Evolutionary conservation across 1,284 basidiomycete genomes (phyloP).

Genomic region (Apiotrichum brassicae): DNA sequence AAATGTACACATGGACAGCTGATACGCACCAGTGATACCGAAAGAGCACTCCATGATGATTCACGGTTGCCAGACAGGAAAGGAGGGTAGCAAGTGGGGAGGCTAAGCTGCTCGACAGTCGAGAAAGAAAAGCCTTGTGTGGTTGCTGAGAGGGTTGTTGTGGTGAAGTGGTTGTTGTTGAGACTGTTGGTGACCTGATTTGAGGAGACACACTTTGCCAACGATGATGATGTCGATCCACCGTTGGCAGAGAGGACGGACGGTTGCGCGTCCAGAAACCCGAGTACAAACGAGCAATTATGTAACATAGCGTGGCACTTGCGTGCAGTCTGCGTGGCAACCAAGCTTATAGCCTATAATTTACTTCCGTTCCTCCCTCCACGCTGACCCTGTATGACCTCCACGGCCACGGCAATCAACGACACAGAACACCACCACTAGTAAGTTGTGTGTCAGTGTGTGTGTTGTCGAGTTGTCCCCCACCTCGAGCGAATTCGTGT

Average conservation of each 20-base stretch:
- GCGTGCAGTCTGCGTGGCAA: too few relatives aligned
- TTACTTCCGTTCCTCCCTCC: too few relatives aligned
- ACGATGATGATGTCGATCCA: background rate
- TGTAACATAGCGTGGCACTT: too few relatives aligned
- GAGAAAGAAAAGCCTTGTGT: background rate
- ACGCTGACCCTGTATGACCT: too few relatives aligned
- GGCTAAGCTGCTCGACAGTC: background rate
- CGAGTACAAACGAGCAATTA: too few relatives aligned
- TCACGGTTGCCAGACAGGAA: background rate
- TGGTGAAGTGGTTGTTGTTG: background rate
- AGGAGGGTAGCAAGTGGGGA: background rate
- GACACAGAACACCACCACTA: too few relatives aligned
- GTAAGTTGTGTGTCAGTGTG: too few relatives aligned
- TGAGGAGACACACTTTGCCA: background rate
- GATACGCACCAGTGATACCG: conserved; percentile 46
- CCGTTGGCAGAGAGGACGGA: conserved; percentile 5
- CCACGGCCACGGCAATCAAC: too few relatives aligned
- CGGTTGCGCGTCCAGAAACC: conserved; percentile 7
- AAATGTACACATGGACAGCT: conserved; percentile 3
- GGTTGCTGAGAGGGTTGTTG: background rate
- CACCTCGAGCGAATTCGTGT: too few relatives aligned
- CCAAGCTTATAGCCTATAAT: too few relatives aligned
- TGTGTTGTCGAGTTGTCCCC: too few relatives aligned
- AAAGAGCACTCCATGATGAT: conserved; percentile 49
- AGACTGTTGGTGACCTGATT: background rate